Evolutionary conservation across 1,284 basidiomycete genomes (phyloP), one percentile per base, ranked within the genome.

Genomic region (Moniliophthora roreri): DNA sequence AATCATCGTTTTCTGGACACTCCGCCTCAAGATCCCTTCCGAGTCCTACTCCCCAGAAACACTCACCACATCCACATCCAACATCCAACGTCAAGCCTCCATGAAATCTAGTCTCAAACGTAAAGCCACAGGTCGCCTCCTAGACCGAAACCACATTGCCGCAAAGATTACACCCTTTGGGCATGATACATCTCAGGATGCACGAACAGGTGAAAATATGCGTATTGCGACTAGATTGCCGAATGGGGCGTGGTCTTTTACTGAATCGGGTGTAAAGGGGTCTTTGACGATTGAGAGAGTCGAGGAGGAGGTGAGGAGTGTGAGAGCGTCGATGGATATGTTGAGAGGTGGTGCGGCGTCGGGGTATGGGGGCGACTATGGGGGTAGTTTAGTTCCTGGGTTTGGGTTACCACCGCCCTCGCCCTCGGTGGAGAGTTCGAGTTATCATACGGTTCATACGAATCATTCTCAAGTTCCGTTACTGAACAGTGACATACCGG

Each of bases 131-230:
- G 39, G 39, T n/a, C 26, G 13, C 15, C 21, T 26, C 23, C 44
- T 46, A 9, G 40, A 41, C 38, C 2, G 9, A 13, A 51, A 48
- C 18, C 36, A 48, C 7, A 21, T 52, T 11, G 47, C 54, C 6
- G 47, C 54, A 2, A 52, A 52, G 35, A 56, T 56, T 18, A 56
- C 54, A 4, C 55, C 55, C 1, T 56, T 56, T 39, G 48, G 48
- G n/a, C 24, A 34, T 2, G 20, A 38, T 4, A 50, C 23, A 15
- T 16, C 32, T n/a, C 36, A 38, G 13, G 18, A 50, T 50, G 53
- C 48, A 4, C 55, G n/a, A n/a, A n/a, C 55, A n/a, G 55, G 51
- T 7, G n/a, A 50, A 20, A 53, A 56, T 26, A 56, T 56, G 55
- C 38, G 55, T 24, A 51, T 56, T 21, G 55, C 55, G 13, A 53